Base-by-base conservation (phyloP, 2,329 filamentous ascomycete species). In the Magnaporthiopsis poae region DNA sequence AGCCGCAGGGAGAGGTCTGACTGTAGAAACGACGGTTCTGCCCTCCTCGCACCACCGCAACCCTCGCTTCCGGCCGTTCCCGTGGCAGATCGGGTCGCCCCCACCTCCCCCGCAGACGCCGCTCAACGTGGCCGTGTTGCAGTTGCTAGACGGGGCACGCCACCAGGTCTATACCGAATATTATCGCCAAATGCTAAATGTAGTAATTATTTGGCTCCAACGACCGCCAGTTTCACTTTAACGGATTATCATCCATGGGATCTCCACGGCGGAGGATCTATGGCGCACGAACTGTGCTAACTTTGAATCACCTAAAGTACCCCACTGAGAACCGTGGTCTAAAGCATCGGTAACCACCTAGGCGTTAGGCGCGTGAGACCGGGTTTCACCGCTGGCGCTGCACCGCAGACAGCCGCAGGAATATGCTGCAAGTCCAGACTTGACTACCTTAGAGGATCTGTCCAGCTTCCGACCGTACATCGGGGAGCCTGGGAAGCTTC, bases 11-110 rank as follows among this genome's bases (percentile, higher is more conserved):
- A 3, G 9, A 36, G 2, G 9, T 36, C 11, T 36, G 35, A 36
- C 35, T 12, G 4, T 74, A 3, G 68, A 68, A 0, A 88, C 86
- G 0, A 78, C 90, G 7, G 81, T 94, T 60, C 81, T 95, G 1
- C 91, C 91, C 0, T 92, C 90, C 0, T 86, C 89, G 0, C 89
- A 93, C 72, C 88, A 88, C 69, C 82, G 81, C 33, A 90, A 90
- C 69, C 88, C 88, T 2, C 78, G 74, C n/a, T 90, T 90, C 72
- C 81, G 78, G 7, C 81, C 84, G 29, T 77, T 89, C 5, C 83
- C 84, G 0, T 88, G 87, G 73, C 78, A 81, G n/a, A 75, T 72
- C 0, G 18, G 63, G 2, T 27, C 68, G 5, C 77, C 78, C 11
- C 78, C 79, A 0, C 70, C 77, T 1, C 81, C 84, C 1, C 88